Evolutionary conservation across 2,329 filamentous ascomycete genomes (phyloP).

Genomic region (Fusarium tuaranense): DNA sequence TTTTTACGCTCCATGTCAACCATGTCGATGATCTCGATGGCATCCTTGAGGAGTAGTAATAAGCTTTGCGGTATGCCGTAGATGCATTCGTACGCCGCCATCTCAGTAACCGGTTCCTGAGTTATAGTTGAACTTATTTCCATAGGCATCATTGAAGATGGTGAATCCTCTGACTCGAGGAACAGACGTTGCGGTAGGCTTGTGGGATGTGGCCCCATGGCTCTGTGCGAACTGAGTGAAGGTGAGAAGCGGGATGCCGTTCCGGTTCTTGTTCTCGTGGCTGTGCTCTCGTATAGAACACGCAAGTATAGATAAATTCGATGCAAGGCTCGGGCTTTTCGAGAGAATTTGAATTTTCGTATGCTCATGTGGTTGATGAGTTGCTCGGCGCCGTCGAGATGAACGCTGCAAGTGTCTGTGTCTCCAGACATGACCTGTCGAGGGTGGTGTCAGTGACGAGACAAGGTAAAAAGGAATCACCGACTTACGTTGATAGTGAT

Average conservation of each 20-base stretch:
- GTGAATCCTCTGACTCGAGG: not conserved
- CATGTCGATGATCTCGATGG: slow-evolving; percentile 18
- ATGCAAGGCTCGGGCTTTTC: slow-evolving; percentile 36
- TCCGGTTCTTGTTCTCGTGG: not conserved
- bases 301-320: slow-evolving; percentile 43
- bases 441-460: not conserved
- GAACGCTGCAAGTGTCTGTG: slow-evolving; percentile 37
- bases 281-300: slow-evolving; percentile 41
- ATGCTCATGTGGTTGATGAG: slow-evolving; percentile 34
- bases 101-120: not conserved
- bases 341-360: slow-evolving; percentile 33
- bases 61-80: slow-evolving; percentile 19
- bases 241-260: not conserved
- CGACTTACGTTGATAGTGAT: slow-evolving; percentile 41
- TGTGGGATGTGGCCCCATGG: not conserved
- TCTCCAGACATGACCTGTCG: slow-evolving; percentile 43
- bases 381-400: slow-evolving; percentile 36
- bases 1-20: slow-evolving; percentile 10
- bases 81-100: slow-evolving; percentile 16
- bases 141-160: not conserved
- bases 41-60: slow-evolving; percentile 13
- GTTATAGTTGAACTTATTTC: not conserved
- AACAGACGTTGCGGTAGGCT: not conserved
- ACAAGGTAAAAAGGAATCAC: rapidly evolving
- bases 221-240: not conserved